Evolutionary conservation across 176 grass and related monocot species (phyloP), one percentile per base, ranked within the genome.

Genomic region (Poa pratensis): DNA sequence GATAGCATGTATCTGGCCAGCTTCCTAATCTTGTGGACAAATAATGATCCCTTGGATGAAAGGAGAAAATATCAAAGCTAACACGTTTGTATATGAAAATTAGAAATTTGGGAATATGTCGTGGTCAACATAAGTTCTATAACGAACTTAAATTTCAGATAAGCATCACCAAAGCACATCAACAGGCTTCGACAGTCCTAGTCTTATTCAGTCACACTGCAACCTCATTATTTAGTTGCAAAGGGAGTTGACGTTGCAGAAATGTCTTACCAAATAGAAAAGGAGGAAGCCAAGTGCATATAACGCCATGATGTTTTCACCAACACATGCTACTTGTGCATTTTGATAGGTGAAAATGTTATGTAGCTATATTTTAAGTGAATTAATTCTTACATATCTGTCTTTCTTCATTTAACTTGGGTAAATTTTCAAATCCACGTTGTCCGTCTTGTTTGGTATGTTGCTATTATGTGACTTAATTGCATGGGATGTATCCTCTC

Each of bases 261-360:
- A 61, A 61, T 61, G 22, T 61, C 10, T 61, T 61, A 26, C 58
- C 58, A 61, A 61, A 61, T 26, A 61, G 58, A 26, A 22, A 22
- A 61, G 58, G 58, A 63, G 60, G 24, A 63, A 63, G 24, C 60
- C 60, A 63, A 15, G 60, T 26, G 60, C 60, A 63, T 28, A 63
- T 63, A 12, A 28, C 8, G 24, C 13, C 24, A 28, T 23, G 15
- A 28, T 15, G 1, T 15, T 15, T 66, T 66, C 13, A 15, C 60
- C 6, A 6, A 1, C 60, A 63, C 6, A 1, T 24, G 13, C 22
- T 17, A 7, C 71, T 74, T 74, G 24, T 74, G 45, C 24, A 74
- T 74, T 74, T 49, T 73, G 70, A 73, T 50, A 51, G 71, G 24
- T 51, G 22, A 28, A 73, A 74, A 73, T 74, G 71, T 74, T 18